phyloP scores from a whole-genome alignment of 2,329 filamentous ascomycete genomes.

The Plenodomus tracheiphilus region DNA sequence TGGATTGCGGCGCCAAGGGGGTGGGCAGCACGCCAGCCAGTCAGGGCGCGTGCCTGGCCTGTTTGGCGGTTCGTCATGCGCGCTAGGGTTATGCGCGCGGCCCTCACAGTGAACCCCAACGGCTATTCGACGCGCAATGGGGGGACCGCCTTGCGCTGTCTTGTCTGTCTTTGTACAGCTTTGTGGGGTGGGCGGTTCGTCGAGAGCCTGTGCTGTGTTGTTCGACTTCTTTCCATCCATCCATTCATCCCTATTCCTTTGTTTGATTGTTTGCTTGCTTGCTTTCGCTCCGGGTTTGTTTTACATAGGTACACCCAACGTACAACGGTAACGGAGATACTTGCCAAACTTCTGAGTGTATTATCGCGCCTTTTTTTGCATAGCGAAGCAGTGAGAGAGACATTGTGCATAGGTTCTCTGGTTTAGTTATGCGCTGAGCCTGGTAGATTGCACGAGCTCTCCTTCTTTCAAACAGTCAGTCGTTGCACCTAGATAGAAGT shows the following conservation, averaged over 20 bases:
- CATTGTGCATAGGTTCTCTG: background rate
- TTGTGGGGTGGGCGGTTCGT: background rate
- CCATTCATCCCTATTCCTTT: background rate
- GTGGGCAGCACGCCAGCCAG: conserved; percentile 8
- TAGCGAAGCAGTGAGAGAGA: background rate
- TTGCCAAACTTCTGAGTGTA: background rate
- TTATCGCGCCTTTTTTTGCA: background rate
- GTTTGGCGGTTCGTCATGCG: conserved; percentile 1
- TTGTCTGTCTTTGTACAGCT: background rate
- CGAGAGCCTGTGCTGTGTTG: too few species aligned
- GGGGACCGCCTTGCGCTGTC: too few species aligned
- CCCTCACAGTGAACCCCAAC: background rate
- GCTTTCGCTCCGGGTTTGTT: background rate
- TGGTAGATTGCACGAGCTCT: background rate
- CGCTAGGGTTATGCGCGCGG: background rate
- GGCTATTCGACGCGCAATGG: background rate
- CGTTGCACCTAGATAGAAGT: background rate
- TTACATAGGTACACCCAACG: too few species aligned
- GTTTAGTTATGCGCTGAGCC: background rate
- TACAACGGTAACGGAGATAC: too few species aligned
- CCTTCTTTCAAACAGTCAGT: background rate
- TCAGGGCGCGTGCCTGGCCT: conserved; percentile 6
- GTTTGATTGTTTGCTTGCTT: background rate
- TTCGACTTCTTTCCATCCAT: too few species aligned
- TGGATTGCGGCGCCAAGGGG: conserved; percentile 12